These are phyloP conservation scores for Mucor mucedo DNA, from an alignment of 371 early-diverging fungal genomes.

Conservation along the genomic window DNA sequence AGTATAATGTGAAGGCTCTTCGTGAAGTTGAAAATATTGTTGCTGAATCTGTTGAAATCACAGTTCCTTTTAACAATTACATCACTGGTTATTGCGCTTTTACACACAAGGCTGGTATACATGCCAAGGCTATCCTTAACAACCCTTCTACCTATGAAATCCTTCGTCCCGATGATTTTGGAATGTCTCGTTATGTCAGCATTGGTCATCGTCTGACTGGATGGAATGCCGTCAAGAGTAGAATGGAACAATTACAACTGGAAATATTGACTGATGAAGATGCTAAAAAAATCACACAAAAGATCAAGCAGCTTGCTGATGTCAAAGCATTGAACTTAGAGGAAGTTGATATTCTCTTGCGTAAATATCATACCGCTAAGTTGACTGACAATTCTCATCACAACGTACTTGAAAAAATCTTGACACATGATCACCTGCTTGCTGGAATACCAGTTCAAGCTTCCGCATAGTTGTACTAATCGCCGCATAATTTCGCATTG, in stretches of 20 bases:
- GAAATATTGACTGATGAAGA: conserved; percentile 82
- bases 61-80: conserved; percentile 98
- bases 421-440: not conserved
- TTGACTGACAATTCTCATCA: conserved; percentile 25
- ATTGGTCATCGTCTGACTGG: conserved; percentile 97
- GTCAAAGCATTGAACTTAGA: conserved; percentile 58
- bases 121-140: conserved; percentile 97
- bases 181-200: conserved; percentile 93
- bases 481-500: too few relatives aligned
- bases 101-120: conserved; percentile 98
- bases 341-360: conserved; percentile 42
- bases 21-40: conserved; percentile 94
- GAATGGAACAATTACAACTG: conserved; percentile 87
- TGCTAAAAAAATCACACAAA: conserved; percentile 88
- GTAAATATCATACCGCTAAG: conserved; percentile 44
- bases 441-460: not conserved
- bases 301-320: conserved; percentile 94
- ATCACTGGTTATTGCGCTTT: conserved; percentile 98
- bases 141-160: conserved; percentile 98
- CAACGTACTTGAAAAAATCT: not conserved
- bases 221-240: conserved; percentile 98
- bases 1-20: conserved; percentile 88
- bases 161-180: conserved; percentile 95
- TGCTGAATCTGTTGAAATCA: conserved; percentile 93
- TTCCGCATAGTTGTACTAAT: not conserved